phyloP scores from a whole-genome alignment of 495 filamentous ascomycete genomes.

The Chaetomium cochliodes region DNA sequence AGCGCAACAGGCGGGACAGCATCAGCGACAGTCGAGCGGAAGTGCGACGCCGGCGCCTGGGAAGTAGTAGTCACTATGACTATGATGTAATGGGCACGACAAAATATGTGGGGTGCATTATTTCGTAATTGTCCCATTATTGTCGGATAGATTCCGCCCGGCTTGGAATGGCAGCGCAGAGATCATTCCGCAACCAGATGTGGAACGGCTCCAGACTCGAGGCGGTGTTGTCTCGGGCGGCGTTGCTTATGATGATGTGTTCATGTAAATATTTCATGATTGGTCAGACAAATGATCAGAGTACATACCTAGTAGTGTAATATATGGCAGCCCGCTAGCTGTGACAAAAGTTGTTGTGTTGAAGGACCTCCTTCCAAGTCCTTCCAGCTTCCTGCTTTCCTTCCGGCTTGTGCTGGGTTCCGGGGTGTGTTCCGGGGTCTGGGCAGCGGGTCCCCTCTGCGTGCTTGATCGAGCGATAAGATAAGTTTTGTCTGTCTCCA shows the following conservation, averaged over 20 bases:
- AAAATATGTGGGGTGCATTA: background rate
- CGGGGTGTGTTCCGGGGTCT: background rate
- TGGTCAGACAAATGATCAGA: constrained; percentile 21
- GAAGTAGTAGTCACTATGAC: constrained; percentile 23
- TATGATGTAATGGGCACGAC: background rate
- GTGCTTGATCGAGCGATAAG: constrained; percentile 23
- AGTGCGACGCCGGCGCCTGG: constrained; percentile 40
- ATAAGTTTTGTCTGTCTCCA: constrained; percentile 24
- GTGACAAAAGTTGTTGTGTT: background rate
- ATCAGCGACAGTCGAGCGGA: constrained; percentile 47
- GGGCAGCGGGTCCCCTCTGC: too few relatives aligned
- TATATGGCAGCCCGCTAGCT: background rate
- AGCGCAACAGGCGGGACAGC: constrained; percentile 26
- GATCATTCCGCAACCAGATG: background rate
- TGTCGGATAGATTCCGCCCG: background rate
- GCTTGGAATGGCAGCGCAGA: background rate
- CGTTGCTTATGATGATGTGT: constrained; percentile 15
- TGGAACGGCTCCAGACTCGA: background rate
- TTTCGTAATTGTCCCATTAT: constrained; percentile 5
- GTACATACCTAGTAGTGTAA: constrained; percentile 23
- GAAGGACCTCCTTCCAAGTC: background rate
- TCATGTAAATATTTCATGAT: constrained; percentile 31
- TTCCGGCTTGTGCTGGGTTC: background rate
- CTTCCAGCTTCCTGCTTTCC: too few relatives aligned
- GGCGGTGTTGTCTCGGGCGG: background rate